A percentile compares a stretch with the other conserved stretches of the same genome.
Evolutionary conservation across 768 basidiomycete species (phyloP).

Genomic region (Xanthoconium stramineum): DNA sequence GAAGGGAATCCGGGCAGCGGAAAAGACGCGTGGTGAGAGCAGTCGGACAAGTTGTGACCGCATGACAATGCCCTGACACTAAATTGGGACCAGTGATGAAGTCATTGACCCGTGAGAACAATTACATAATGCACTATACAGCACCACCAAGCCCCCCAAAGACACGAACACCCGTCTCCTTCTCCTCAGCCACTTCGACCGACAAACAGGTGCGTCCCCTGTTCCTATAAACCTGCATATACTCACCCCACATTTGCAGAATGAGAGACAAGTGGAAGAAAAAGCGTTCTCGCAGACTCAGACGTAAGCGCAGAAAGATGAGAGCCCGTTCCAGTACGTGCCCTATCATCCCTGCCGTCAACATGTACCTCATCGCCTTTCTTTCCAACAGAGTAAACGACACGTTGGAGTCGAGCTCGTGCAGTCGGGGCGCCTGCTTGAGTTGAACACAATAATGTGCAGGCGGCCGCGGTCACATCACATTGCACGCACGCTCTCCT

Average conservation of each 20-base stretch:
- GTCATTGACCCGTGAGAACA: conserved; percentile 13
- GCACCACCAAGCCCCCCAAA: conserved; percentile 33
- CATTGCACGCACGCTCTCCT: conserved; percentile 27
- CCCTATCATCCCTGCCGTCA: neutral
- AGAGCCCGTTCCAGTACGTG: conserved; percentile 88
- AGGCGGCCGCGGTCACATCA: conserved; percentile 15
- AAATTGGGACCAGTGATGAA: neutral
- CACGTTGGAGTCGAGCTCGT: conserved; percentile 27
- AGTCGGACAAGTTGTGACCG: conserved; percentile 6
- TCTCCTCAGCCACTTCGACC: conserved; percentile 32
- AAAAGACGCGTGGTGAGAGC: neutral
- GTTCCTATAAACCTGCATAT: neutral
- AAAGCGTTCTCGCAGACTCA: conserved; percentile 89
- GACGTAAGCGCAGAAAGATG: conserved; percentile 96
- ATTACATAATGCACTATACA: conserved; percentile 35
- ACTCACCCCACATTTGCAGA: conserved; percentile 29
- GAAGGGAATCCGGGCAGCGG: neutral
- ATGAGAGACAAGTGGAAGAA: conserved; percentile 99
- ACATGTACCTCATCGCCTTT: neutral
- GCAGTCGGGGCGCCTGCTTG: conserved; percentile 18
- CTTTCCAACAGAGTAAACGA: conserved; percentile 36
- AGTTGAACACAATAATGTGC: conserved; percentile 11
- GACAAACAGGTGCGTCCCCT: conserved; percentile 24
- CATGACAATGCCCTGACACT: neutral
- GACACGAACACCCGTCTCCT: conserved; percentile 7